Base-by-base conservation (phyloP, 192 early-diverging fungal genomes). In the Geranomyces variabilis region DNA sequence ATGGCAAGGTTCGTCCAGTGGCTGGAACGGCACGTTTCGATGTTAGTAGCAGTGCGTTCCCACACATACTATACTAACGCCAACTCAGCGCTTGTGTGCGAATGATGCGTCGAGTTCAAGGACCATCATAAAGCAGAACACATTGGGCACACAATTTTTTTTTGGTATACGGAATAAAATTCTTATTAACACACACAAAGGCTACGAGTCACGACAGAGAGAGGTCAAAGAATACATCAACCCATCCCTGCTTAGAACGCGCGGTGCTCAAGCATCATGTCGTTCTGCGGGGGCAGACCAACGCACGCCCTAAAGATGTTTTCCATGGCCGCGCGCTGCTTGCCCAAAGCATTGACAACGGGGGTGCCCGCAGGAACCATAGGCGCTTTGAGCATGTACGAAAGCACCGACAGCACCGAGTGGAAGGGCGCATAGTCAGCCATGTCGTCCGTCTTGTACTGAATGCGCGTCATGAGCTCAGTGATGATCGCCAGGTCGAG, bases 371-470 rank as follows among this genome's bases (percentile, higher is more conserved):
- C 86, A 26, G 94, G 87, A 30, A 99, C 97, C 53, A 97, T 79
- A 6, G 97, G 97, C 48, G 97, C 97, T 89, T 99, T 99, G 83
- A 99, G 91, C 95, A 99, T 94, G 84, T 92, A 92, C 61, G 84
- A 86, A 56, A 99, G 84, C 75, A 97, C 89, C 22, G 94, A 96
- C 41, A 97, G 83, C 67, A 99, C 96, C 43, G 94, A 86, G 85
- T 99, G 92, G 93, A 99, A 97, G 47, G 90, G 87, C 70, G 77
- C 83, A 79, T 81, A 97, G 10, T 79, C 75, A 46, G 78, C 61
- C 88, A 88, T 93, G 9, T 85, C 90, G 26, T 81, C 89, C 14
- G 89, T 91, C 80, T 90, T 86, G 90, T 94, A 99, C 71, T 88
- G 63, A 69, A 99, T 94, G 77, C 97, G 94, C 57, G 95, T 95